Conservation (phyloP, 306 rosid genomes). For the Pyrus betulifolia region DNA sequence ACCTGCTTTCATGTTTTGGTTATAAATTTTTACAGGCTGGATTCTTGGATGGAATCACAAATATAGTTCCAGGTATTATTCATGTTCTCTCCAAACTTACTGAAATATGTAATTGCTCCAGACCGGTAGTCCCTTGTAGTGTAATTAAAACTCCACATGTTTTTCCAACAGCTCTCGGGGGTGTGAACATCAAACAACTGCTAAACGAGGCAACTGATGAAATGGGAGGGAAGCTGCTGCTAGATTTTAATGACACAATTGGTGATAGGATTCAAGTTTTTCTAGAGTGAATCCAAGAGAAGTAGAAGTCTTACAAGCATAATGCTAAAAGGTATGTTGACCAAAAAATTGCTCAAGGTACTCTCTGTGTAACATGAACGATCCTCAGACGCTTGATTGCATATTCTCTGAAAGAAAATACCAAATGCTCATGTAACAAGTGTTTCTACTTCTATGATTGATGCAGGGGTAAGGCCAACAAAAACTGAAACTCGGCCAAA, state of each 20-base stretch:
- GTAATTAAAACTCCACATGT: conserved; percentile 8
- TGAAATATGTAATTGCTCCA: not conserved
- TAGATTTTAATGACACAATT: conserved; percentile 67
- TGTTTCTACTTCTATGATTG: not conserved
- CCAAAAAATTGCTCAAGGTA: too few relatives aligned
- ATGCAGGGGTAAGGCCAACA: not conserved
- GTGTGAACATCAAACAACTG: conserved; percentile 72
- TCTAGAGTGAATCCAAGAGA: conserved; percentile 42
- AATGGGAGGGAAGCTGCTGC: conserved; percentile 66
- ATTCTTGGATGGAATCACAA: conserved; percentile 83
- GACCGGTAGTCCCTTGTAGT: conserved; percentile 3
- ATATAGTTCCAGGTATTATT: conserved; percentile 80
- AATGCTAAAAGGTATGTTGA: not conserved
- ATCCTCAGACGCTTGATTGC: too few relatives aligned
- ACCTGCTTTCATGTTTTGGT: conserved; percentile 5
- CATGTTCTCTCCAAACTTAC: conserved; percentile 1
- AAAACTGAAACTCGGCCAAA: not conserved
- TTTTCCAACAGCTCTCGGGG: conserved; percentile 62
- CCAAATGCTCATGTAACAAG: not conserved
- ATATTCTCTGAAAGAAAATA: not conserved
- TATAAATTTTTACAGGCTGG: conserved; percentile 59
- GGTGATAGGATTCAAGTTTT: conserved; percentile 92
- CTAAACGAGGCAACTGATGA: conserved; percentile 73
- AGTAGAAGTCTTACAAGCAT: not conserved
- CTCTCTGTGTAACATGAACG: not conserved